phyloP scores from a whole-genome alignment of 2,329 filamentous ascomycete species.

The Aureobasidium leucospermi region DNA sequence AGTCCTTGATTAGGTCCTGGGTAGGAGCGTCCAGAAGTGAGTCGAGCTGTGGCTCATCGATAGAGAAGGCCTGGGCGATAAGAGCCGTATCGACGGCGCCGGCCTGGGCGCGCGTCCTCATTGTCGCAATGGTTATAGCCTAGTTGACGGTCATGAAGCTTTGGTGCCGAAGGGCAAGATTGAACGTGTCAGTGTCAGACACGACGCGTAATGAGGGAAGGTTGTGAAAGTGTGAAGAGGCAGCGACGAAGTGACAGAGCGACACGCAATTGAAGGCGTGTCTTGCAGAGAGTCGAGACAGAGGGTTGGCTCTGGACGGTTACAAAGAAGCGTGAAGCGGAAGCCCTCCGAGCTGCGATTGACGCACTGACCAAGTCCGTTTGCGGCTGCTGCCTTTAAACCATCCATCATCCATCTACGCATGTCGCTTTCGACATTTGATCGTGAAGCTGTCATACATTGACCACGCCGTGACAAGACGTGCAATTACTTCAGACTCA shows the following conservation, averaged over 20 bases:
- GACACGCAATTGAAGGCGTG: neutral
- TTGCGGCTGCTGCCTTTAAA: neutral
- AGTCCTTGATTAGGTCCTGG: slow-evolving; percentile 64
- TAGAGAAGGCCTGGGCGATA: slow-evolving; percentile 62
- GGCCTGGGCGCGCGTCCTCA: slow-evolving; percentile 37
- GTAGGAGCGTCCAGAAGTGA: slow-evolving; percentile 62
- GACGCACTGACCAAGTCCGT: slow-evolving; percentile 4
- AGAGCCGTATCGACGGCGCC: slow-evolving; percentile 63
- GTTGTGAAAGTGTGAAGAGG: neutral
- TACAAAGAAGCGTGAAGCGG: neutral
- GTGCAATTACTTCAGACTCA: neutral
- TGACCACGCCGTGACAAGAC: neutral
- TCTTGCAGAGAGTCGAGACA: neutral
- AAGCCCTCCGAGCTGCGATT: neutral
- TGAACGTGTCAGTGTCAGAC: neutral
- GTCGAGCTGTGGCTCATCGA: slow-evolving; percentile 58
- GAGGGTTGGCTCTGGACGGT: neutral
- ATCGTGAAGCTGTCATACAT: neutral
- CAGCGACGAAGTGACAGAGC: neutral
- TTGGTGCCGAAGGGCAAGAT: neutral
- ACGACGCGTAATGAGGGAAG: neutral
- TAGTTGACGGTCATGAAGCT: slow-evolving; percentile 7
- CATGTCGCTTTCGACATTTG: neutral
- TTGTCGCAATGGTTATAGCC: slow-evolving; percentile 27
- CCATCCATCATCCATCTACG: neutral